Conservation (phyloP, 1,284 basidiomycete species). For the Sutorius eximius region DNA sequence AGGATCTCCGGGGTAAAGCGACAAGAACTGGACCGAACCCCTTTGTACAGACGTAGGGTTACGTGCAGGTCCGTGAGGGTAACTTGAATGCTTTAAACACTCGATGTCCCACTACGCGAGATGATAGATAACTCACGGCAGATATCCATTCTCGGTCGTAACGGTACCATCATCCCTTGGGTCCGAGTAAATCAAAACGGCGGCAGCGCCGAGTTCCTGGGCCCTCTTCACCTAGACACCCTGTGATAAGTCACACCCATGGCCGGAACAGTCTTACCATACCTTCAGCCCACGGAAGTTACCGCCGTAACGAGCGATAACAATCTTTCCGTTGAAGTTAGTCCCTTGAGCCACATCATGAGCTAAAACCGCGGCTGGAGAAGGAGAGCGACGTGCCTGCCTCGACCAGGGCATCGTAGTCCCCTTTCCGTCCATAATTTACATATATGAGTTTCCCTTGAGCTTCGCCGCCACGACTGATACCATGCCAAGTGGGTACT, state of each 20-base stretch:
- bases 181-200: slow-evolving; percentile 69
- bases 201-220: slow-evolving; percentile 67
- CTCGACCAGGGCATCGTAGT: slow-evolving; percentile 35
- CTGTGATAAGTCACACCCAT: not conserved
- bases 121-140: slow-evolving; percentile 34
- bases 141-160: slow-evolving; percentile 63
- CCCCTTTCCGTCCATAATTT: slow-evolving; percentile 61
- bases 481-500: slow-evolving; percentile 52
- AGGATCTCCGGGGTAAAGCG: slow-evolving; percentile 68
- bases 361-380: not conserved
- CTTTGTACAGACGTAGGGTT: slow-evolving; percentile 71
- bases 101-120: slow-evolving; percentile 3
- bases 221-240: slow-evolving; percentile 56
- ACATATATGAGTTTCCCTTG: slow-evolving; percentile 65
- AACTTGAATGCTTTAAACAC: slow-evolving; percentile 21
- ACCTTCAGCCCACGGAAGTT: slow-evolving; percentile 73
- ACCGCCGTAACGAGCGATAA: slow-evolving; percentile 65
- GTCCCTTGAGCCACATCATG: slow-evolving; percentile 42
- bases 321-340: slow-evolving; percentile 66
- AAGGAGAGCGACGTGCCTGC: slow-evolving; percentile 21
- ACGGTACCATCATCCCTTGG: slow-evolving; percentile 73
- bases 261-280: not conserved
- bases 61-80: slow-evolving; percentile 74
- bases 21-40: slow-evolving; percentile 73
- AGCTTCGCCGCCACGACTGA: slow-evolving; percentile 50